Percentiles rank a stretch among this genome's conserved stretches.
phyloP scores from a whole-genome alignment of 1,139 yeast species.

The Blastobotrys illinoisensis region DNA sequence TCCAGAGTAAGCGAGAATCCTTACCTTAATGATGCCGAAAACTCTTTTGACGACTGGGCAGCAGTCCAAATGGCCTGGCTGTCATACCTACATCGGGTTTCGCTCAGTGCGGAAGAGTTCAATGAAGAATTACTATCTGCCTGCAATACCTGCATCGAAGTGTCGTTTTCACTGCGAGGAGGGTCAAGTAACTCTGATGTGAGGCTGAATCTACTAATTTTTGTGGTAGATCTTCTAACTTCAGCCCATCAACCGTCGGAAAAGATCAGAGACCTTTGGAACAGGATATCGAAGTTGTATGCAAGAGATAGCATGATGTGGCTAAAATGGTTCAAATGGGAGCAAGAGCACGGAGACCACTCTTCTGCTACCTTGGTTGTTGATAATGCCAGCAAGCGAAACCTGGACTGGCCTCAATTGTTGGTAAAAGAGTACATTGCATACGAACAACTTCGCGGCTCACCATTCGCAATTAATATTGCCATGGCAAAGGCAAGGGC shows the following conservation, averaged over 20 bases:
- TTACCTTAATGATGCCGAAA: slow-evolving; percentile 10
- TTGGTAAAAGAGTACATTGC: slow-evolving; percentile 44
- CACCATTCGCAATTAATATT: slow-evolving; percentile 23
- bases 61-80: slow-evolving; percentile 33
- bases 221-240: slow-evolving; percentile 2
- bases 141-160: background rate
- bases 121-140: background rate
- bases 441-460: slow-evolving; percentile 40
- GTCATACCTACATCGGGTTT: slow-evolving; percentile 22
- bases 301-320: slow-evolving; percentile 43
- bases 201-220: background rate
- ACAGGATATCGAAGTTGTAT: slow-evolving; percentile 31
- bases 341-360: slow-evolving; percentile 30
- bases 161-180: background rate
- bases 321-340: slow-evolving; percentile 43
- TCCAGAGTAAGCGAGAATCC: slow-evolving; percentile 11
- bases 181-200: background rate
- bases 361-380: slow-evolving; percentile 30
- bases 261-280: slow-evolving; percentile 32
- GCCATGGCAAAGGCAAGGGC: slow-evolving; percentile 20
- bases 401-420: slow-evolving; percentile 49
- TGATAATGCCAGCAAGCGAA: slow-evolving; percentile 30
- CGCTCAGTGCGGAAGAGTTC: background rate
- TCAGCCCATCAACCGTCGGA: slow-evolving; percentile 6
- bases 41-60: slow-evolving; percentile 36